Base-by-base conservation (phyloP, 1,284 basidiomycete species). In the Wolfiporia cocos region DNA sequence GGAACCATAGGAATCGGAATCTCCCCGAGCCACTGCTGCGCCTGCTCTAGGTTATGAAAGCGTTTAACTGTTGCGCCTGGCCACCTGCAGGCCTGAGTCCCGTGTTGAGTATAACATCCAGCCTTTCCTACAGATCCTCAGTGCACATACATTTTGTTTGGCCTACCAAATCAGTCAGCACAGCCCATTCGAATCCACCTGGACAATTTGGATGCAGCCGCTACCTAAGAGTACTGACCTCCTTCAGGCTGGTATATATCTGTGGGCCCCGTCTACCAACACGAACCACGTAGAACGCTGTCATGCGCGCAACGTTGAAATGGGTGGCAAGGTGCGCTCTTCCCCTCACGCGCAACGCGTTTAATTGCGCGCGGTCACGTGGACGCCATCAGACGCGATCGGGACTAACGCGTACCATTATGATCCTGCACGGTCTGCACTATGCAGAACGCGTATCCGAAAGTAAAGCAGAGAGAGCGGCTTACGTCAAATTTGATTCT, bases 201-300 rank as follows among this genome's bases (percentile, higher is more conserved):
- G n/a, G 5, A 10, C 9, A 33, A 9, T 33, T 7, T 15, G 7
- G 20, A 9, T 6, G 2, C 9, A 29, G 4, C 11, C 21, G 10
- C 14, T 3, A 28, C 5, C 2, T 26, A n/a, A 24, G 33, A 32
- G 12, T 22, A 52, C 61, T 45, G 44, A 75, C 79, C 62, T 79
- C 70, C 24, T 70, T 65, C 80, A 80, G 82, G 19, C 63, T 67
- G 1, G 55, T 51, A 37, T 78, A 81, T 20, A 82, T 70, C 34
- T 63, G 65, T 0, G 73, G 69, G 2, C 76, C 78, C 43, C 70
- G 61, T 18, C 73, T 61, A 3, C 79, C 80, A 22, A 68, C 58
- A 29, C 65, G 62, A 1, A 81, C 78, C 2, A 79, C 80, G 38
- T 81, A 82, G 45, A 61, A 79, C 48, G n/a, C n/a, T n/a, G n/a